These are phyloP conservation scores for Chlamydomonas reinhardtii DNA, from an alignment of 163 green algal species.

Conservation along the genomic window DNA sequence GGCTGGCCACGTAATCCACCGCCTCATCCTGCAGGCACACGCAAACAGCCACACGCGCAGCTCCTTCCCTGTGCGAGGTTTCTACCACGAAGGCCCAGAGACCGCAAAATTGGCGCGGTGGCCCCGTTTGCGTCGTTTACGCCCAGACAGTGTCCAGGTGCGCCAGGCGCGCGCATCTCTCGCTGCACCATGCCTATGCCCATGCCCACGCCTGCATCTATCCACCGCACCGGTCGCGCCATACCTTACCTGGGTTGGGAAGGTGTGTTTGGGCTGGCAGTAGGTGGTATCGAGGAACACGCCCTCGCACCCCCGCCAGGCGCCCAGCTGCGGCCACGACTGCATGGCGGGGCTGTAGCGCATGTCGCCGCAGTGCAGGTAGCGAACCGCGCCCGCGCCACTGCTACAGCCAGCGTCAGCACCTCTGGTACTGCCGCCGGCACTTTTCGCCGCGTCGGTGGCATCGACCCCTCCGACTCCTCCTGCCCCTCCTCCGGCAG, in stretches of 20 bases:
- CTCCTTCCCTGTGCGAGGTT: too few relatives aligned
- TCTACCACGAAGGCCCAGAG: too few relatives aligned
- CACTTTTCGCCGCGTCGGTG: too few relatives aligned
- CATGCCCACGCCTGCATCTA: too few relatives aligned
- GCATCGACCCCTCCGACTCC: too few relatives aligned
- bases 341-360: conserved; percentile 65
- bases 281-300: conserved; percentile 92
- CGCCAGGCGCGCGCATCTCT: too few relatives aligned
- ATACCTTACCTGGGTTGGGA: conserved; percentile 73
- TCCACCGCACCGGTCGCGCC: too few relatives aligned
- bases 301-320: conserved; percentile 55
- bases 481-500: not conserved
- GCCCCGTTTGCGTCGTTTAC: too few relatives aligned
- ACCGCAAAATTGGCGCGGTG: too few relatives aligned
- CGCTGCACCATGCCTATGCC: too few relatives aligned
- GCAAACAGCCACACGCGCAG: too few relatives aligned
- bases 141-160: too few relatives aligned
- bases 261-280: conserved; percentile 73
- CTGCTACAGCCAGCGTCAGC: not conserved
- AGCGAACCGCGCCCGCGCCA: conserved; percentile 45
- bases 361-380: conserved; percentile 82
- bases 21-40: conserved; percentile 71
- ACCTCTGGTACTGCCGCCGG: not conserved
- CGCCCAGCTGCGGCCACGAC: conserved; percentile 64
- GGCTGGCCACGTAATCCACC: conserved; percentile 73